phyloP scores from a whole-genome alignment of 73 alveolate species.

The Stentor roeselii region DNA sequence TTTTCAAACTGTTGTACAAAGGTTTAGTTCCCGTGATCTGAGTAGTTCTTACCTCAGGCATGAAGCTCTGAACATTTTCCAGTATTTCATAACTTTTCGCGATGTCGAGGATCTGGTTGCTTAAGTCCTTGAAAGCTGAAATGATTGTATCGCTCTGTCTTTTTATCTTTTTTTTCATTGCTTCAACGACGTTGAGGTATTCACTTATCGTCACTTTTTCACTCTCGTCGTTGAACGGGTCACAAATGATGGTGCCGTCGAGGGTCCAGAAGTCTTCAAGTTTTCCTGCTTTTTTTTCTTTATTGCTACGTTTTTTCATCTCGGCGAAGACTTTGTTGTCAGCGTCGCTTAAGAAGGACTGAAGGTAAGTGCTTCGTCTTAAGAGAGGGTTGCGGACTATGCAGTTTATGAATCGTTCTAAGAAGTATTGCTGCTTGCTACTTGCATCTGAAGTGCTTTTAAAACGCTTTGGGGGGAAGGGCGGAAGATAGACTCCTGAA shows the following conservation, averaged over 20 bases:
- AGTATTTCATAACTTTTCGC: background rate
- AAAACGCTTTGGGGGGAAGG: background rate
- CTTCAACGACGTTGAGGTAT: background rate
- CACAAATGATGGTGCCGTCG: background rate
- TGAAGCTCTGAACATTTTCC: background rate
- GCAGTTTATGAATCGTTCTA: background rate
- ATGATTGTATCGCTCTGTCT: background rate
- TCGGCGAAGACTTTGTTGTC: background rate
- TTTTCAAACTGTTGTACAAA: background rate
- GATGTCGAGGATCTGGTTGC: background rate
- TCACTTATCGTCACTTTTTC: background rate
- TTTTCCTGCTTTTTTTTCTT: background rate
- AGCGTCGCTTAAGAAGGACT: background rate
- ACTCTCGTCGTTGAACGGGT: background rate
- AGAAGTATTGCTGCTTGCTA: background rate
- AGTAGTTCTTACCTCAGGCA: too few relatives aligned
- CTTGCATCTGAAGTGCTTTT: background rate
- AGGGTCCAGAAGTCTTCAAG: background rate
- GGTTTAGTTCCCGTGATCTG: background rate
- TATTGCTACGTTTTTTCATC: background rate
- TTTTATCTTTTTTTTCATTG: background rate
- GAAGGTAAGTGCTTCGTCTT: background rate
- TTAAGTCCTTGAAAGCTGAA: background rate
- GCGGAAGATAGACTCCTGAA: background rate
- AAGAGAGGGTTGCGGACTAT: background rate